Conservation (phyloP, 139 green algal species). For the Gonium pectorale region DNA sequence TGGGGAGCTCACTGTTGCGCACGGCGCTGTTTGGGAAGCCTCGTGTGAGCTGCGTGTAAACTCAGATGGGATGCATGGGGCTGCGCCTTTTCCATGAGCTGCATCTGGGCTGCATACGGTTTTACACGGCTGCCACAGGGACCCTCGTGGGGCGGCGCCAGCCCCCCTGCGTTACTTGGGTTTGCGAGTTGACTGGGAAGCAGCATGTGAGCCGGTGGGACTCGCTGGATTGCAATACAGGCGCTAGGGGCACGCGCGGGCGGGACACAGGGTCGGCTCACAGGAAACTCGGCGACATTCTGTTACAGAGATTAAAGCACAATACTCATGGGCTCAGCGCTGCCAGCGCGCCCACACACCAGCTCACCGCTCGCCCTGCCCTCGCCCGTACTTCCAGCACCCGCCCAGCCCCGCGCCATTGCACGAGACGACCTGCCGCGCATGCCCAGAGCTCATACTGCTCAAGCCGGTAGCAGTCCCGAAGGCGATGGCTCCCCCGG, state of each 20-base stretch:
- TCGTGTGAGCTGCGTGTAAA: background rate
- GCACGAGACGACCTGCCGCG: slow-evolving; percentile 25
- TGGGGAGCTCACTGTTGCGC: too few relatives aligned
- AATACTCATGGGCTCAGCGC: slow-evolving; percentile 36
- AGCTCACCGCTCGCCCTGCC: slow-evolving; percentile 5
- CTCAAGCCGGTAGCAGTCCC: slow-evolving; percentile 28
- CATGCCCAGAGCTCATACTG: slow-evolving; percentile 33
- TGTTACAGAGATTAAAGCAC: slow-evolving; percentile 27
- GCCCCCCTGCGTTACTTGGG: background rate
- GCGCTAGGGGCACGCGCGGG: slow-evolving; percentile 12
- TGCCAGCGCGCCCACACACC: background rate
- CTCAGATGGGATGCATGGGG: slow-evolving; percentile 3
- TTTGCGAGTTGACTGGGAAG: slow-evolving; percentile 3
- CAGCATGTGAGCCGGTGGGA: slow-evolving; percentile 15
- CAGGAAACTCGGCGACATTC: too few relatives aligned
- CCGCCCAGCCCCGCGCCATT: slow-evolving; percentile 15
- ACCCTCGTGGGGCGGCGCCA: slow-evolving; percentile 6
- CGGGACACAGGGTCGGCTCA: slow-evolving; percentile 12
- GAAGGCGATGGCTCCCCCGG: slow-evolving; percentile 26
- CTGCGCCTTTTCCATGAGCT: background rate
- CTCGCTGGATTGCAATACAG: slow-evolving; percentile 19
- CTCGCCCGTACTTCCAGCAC: slow-evolving; percentile 24
- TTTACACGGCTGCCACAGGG: slow-evolving; percentile 7
- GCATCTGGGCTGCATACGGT: slow-evolving; percentile 8
- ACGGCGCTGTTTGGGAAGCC: background rate